Percentiles rank a stretch among this genome's conserved stretches.
phyloP scores from a whole-genome alignment of 371 early-diverging fungal species.

The Phascolomyces articulosus region DNA sequence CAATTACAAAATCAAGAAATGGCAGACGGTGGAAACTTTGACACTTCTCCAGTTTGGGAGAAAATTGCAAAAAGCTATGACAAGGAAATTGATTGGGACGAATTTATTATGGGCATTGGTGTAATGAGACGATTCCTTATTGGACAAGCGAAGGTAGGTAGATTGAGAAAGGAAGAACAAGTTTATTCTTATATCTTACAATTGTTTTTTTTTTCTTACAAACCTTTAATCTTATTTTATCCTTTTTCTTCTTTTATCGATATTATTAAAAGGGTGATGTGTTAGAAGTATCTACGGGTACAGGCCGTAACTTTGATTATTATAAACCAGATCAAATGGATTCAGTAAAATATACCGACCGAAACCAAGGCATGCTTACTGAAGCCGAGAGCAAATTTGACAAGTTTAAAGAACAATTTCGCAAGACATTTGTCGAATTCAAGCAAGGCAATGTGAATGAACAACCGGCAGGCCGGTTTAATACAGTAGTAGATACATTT shows the following conservation, averaged over 20 bases:
- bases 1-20: slow-evolving; percentile 6
- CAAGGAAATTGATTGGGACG: slow-evolving; percentile 67
- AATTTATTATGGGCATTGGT: slow-evolving; percentile 66
- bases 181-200: too few relatives aligned
- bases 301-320: slow-evolving; percentile 71
- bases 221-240: background rate
- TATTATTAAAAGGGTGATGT: slow-evolving; percentile 49
- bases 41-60: slow-evolving; percentile 49
- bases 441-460: slow-evolving; percentile 41
- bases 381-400: slow-evolving; percentile 52
- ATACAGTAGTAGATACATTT: slow-evolving; percentile 85
- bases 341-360: slow-evolving; percentile 64
- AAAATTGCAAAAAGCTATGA: slow-evolving; percentile 64
- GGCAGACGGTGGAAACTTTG: slow-evolving; percentile 34
- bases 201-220: background rate
- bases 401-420: slow-evolving; percentile 36
- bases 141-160: slow-evolving; percentile 51
- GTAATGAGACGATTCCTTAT: slow-evolving; percentile 58
- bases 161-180: too few relatives aligned
- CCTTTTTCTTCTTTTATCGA: background rate
- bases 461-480: slow-evolving; percentile 37
- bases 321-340: slow-evolving; percentile 47
- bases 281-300: slow-evolving; percentile 71
- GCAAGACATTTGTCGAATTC: slow-evolving; percentile 34
- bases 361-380: slow-evolving; percentile 61